phyloP scores from a whole-genome alignment of 1,139 yeast species.

The Yamadazyma trypodendri region DNA sequence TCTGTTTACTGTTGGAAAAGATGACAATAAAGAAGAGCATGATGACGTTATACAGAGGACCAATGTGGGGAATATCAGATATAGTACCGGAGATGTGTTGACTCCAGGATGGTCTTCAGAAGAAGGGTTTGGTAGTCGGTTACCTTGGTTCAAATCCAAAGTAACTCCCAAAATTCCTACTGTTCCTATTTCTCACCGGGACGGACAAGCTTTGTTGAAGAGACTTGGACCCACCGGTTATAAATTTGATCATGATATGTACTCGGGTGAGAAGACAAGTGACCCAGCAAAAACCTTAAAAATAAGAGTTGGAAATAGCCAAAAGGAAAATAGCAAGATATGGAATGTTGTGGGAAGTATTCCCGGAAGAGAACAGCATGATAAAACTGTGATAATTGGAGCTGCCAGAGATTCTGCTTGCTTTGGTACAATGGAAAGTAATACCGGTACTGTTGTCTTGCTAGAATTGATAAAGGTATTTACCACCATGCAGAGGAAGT shows the following conservation, averaged over 20 bases:
- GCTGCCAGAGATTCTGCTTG: slow-evolving; percentile 81
- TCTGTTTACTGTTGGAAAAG: slow-evolving; percentile 20
- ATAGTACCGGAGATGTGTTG: slow-evolving; percentile 74
- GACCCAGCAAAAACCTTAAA: slow-evolving; percentile 25
- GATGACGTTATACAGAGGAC: slow-evolving; percentile 57
- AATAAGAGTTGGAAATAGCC: slow-evolving; percentile 46
- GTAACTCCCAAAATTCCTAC: slow-evolving; percentile 72
- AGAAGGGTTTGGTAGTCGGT: slow-evolving; percentile 35
- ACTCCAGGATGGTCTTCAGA: slow-evolving; percentile 74
- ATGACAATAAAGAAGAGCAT: slow-evolving; percentile 35
- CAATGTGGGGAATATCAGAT: slow-evolving; percentile 64
- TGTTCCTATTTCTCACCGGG: slow-evolving; percentile 72
- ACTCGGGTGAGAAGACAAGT: slow-evolving; percentile 35
- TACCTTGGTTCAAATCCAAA: slow-evolving; percentile 47
- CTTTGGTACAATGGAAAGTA: slow-evolving; percentile 70
- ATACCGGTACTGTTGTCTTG: slow-evolving; percentile 73
- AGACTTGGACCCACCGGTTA: slow-evolving; percentile 50
- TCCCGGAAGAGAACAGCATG: slow-evolving; percentile 77
- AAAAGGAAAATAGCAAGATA: slow-evolving; percentile 61
- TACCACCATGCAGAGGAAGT: slow-evolving; percentile 61
- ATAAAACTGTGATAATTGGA: slow-evolving; percentile 74
- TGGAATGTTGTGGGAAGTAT: slow-evolving; percentile 82
- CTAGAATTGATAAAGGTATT: slow-evolving; percentile 72
- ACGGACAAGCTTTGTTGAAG: slow-evolving; percentile 53
- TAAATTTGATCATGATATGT: slow-evolving; percentile 25